Evolutionary conservation across 305 asterid species (phyloP).

Genomic region (Fraxinus sp.): DNA sequence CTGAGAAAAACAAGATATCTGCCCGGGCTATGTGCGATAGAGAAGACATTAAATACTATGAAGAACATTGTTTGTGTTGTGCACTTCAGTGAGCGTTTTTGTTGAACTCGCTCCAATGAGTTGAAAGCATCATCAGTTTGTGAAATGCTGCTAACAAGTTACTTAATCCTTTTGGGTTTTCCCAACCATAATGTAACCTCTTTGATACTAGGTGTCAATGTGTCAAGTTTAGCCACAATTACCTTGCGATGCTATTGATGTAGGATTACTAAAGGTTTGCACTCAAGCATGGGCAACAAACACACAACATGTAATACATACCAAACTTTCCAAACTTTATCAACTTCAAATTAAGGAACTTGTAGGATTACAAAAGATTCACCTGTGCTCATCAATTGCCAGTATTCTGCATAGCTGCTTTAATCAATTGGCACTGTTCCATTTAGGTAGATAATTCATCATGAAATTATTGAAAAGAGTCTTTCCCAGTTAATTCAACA

Average conservation of each 20-base stretch:
- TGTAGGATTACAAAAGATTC: neutral
- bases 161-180: neutral
- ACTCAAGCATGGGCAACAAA: neutral
- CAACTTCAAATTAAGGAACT: neutral
- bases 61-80: neutral
- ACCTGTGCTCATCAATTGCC: neutral
- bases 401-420: neutral
- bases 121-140: neutral
- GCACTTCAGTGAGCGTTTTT: neutral
- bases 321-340: neutral
- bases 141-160: neutral
- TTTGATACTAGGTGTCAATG: neutral
- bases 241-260: neutral
- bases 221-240: neutral
- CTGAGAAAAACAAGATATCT: neutral
- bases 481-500: neutral
- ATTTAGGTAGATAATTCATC: neutral
- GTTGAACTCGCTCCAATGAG: neutral
- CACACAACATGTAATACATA: neutral
- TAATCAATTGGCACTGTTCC: neutral
- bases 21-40: neutral
- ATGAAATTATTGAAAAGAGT: neutral
- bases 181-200: neutral
- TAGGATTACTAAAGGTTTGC: neutral
- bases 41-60: neutral